Conservation (phyloP, 805 yeast species). For the Diddensiella transvaalensis region DNA sequence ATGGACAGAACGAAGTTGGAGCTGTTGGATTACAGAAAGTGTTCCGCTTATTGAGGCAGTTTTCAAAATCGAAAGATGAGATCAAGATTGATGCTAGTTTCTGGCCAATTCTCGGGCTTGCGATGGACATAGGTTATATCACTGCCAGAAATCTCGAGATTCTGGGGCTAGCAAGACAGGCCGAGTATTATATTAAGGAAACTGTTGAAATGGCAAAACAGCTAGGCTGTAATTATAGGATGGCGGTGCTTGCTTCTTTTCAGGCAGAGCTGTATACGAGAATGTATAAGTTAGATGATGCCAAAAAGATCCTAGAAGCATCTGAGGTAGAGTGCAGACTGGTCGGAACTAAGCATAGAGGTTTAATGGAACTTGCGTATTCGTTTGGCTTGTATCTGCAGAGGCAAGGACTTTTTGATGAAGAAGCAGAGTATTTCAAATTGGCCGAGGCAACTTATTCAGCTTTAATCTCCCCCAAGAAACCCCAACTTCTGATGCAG, state of each 20-base stretch:
- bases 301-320: constrained; percentile 9
- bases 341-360: constrained; percentile 9
- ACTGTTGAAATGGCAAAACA: constrained; percentile 15
- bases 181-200: constrained; percentile 17
- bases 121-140: constrained; percentile 11
- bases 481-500: neutral
- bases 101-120: constrained; percentile 11
- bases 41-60: constrained; percentile 11
- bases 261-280: constrained; percentile 17
- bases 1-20: constrained; percentile 11
- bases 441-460: constrained; percentile 10
- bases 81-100: neutral
- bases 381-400: constrained; percentile 18
- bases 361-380: constrained; percentile 13
- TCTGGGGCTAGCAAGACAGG: constrained; percentile 15
- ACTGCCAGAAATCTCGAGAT: constrained; percentile 16
- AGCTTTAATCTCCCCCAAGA: neutral
- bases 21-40: constrained; percentile 9
- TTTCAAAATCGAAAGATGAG: constrained; percentile 1
- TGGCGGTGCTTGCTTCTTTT: constrained; percentile 8
- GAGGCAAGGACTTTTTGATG: constrained; percentile 13
- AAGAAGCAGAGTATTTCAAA: constrained; percentile 18
- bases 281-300: constrained; percentile 14
- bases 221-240: constrained; percentile 7
- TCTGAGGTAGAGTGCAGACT: constrained; percentile 17